Base-by-base conservation (phyloP, 208 protist genomes). In the Leptomonas seymouri region DNA sequence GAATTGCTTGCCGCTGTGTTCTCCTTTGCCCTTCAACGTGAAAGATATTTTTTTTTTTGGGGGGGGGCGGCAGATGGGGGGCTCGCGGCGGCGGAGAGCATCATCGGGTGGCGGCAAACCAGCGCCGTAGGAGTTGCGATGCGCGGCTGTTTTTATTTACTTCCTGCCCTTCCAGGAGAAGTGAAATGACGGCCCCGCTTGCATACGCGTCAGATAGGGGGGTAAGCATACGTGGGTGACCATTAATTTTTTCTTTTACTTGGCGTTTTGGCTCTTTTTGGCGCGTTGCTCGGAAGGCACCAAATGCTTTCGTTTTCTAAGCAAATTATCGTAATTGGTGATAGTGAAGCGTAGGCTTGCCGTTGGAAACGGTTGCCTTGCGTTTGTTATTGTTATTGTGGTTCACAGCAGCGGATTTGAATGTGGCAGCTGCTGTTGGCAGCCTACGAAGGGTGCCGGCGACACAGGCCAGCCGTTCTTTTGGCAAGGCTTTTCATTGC, bases 191-290 rank as follows among this genome's bases (percentile, higher is more conserved):
- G 28, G 20, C 6, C 28, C 34, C 1, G 5, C 15, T 36, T 62
- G 41, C 23, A 27, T 30, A 34, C 57, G 14, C 31, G 21, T 50
- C 34, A 41, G 72, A 78, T 78, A 78, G 66, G 51, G 60, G 73
- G 39, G 48, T 64, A 72, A 65, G 67, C 56, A 53, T 46, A 44
- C 36, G 36, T 36, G 18, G 34, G 23, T 23, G 51, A 34, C 34
- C 23, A 50, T 18, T 61, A 34, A 57, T 71, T 69, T 59, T 59
- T 56, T 46, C 54, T 49, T 67, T 48, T 42, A 55, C 44, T 63
- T n/a, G 3, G n/a, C 31, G 4, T 27, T 54, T 77, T 28, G 27
- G 5, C n/a, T 2, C 16, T 21, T 14, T 42, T 42, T 1, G 27
- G 11, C 15, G 1, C 18, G 18, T 69, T 11, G 16, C 21, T 27